A percentile compares a stretch with the other conserved stretches of the same genome.
Evolutionary conservation across 2,329 filamentous ascomycete genomes (phyloP).

Genomic region (Pseudogymnoascus sp.): DNA sequence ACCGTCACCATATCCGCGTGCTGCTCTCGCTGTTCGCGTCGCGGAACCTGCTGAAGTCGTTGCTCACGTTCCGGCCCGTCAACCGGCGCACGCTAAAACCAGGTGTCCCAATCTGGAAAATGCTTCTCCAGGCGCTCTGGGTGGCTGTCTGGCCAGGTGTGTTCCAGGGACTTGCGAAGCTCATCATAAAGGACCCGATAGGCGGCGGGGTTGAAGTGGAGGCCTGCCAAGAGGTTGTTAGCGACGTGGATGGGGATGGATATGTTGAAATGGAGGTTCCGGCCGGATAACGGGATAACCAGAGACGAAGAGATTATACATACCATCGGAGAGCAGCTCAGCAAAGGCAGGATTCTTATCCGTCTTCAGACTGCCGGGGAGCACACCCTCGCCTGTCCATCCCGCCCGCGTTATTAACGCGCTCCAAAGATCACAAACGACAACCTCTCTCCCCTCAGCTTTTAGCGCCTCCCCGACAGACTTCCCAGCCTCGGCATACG

Average conservation of each 20-base stretch:
- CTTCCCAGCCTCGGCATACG: constrained; percentile 58
- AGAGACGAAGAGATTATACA: constrained; percentile 20
- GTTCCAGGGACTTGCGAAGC: constrained; percentile 40
- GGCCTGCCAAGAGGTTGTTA: constrained; percentile 46
- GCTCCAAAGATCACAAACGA: constrained; percentile 72
- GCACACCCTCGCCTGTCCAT: constrained; percentile 43
- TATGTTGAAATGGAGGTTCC: constrained; percentile 41
- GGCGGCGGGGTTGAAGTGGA: constrained; percentile 47
- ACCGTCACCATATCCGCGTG: background rate
- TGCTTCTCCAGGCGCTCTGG: constrained; percentile 7
- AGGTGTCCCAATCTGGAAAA: constrained; percentile 8
- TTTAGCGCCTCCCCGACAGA: constrained; percentile 47
- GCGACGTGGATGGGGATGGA: constrained; percentile 28
- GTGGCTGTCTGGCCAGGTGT: constrained; percentile 31
- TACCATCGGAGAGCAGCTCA: constrained; percentile 4
- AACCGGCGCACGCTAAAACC: constrained; percentile 3
- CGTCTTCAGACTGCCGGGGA: constrained; percentile 5
- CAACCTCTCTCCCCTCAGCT: constrained; percentile 33
- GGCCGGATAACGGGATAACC: constrained; percentile 35
- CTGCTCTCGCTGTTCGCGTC: constrained; percentile 3
- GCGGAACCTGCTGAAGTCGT: constrained; percentile 1
- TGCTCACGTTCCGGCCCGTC: constrained; percentile 2
- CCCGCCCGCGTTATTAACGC: constrained; percentile 65
- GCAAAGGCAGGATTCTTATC: background rate
- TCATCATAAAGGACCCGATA: constrained; percentile 46